Evolutionary conservation across 164 flowering plant genomes (phyloP), one percentile per base, ranked within the genome.

Genomic region (Warburgia ugandensis): DNA sequence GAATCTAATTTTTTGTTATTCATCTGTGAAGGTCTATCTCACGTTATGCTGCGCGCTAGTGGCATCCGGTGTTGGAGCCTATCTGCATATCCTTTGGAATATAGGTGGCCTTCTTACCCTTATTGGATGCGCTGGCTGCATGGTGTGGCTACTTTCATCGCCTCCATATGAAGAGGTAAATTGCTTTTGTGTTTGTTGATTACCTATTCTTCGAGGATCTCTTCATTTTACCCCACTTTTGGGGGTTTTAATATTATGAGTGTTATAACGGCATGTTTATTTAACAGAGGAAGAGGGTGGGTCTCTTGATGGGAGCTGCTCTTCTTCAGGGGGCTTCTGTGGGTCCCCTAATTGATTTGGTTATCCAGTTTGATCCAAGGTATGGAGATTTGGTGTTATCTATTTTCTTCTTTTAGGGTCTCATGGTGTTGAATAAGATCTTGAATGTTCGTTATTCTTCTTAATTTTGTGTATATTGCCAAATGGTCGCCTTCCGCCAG

Each of bases 81-180:
- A 76, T 50, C 51, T 89, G 31, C 97, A 94, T 66, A 59, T 86
- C 6, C 63, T 84, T 0, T 82, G 78, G 87, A 84, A 92, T 60
- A 75, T 86, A 49, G 99, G 97, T n/a, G 97, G 99, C 6, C 28
- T 78, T 1, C 69, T 94, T 1, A 94, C 97, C 3, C 68, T 74
- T 0, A 3, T 94, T 22, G 86, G 71, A 33, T 69, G 68, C 47
- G 21, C 82, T 23, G 94, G 78, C 47, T 45, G 77, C 69, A 76
- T 81, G 2, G 2, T 51, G 1, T 82, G 92, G 92, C 45, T 84
- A 8, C 67, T 75, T 3, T 61, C 76, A 0, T 60, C 64, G 0
- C 86, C 94, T 54, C 48, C 72, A 0, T 59, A 67, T 63, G 60
- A 79, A 60, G 83, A 94, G 90, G 98, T 85, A 68, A 28, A 33